These are phyloP conservation scores for Lentinula boryana DNA, from an alignment of 768 basidiomycete genomes.

Conservation along the genomic window DNA sequence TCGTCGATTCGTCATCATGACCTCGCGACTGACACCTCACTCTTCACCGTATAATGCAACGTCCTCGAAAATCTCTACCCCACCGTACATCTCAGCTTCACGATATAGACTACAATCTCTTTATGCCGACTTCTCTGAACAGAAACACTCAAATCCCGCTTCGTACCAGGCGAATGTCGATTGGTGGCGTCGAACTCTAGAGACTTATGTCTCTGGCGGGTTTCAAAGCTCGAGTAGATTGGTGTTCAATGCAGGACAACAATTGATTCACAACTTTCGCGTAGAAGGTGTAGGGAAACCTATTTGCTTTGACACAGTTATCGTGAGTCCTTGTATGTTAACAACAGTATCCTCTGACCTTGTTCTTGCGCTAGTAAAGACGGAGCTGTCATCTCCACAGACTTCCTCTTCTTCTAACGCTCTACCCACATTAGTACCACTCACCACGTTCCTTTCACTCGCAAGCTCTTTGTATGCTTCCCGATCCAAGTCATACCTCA, in stretches of 20 bases:
- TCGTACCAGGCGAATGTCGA: constrained; percentile 75
- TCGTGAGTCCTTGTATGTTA: constrained; percentile 43
- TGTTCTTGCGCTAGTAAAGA: constrained; percentile 31
- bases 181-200: constrained; percentile 80
- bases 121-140: constrained; percentile 83
- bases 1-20: too few species aligned
- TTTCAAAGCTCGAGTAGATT: constrained; percentile 51
- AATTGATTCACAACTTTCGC: constrained; percentile 53
- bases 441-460: constrained; percentile 49
- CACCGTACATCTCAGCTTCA: constrained; percentile 43
- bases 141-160: constrained; percentile 79
- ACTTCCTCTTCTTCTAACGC: constrained; percentile 4
- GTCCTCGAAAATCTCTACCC: constrained; percentile 20
- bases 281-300: constrained; percentile 72
- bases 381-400: constrained; percentile 46
- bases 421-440: constrained; percentile 31
- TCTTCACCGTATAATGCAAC: neutral
- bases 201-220: constrained; percentile 53
- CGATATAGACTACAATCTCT: constrained; percentile 64
- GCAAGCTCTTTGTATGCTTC: constrained; percentile 61
- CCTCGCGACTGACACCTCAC: neutral
- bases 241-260: constrained; percentile 49
- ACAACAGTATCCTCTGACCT: neutral
- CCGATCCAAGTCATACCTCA: constrained; percentile 36
- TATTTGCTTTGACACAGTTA: constrained; percentile 59